phyloP scores from a whole-genome alignment of 805 yeast genomes.

The Candida berthetii region DNA sequence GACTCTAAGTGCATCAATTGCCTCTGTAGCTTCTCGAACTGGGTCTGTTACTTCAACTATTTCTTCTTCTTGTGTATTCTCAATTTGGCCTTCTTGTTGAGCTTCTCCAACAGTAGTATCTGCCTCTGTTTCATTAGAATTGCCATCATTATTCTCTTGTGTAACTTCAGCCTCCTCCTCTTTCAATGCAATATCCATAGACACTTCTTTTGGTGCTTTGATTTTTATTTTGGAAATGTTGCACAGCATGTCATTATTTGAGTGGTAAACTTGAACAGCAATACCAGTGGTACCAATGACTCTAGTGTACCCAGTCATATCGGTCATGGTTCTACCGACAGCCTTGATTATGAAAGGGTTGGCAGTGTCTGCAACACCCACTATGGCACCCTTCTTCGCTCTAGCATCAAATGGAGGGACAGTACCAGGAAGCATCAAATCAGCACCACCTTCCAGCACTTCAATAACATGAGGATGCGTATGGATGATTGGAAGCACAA shows the following conservation, averaged over 20 bases:
- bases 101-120: background rate
- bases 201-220: conserved; percentile 34
- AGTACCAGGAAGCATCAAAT: conserved; percentile 70
- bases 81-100: conserved; percentile 4
- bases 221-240: conserved; percentile 40
- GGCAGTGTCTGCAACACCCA: conserved; percentile 61
- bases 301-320: conserved; percentile 35
- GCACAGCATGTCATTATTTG: conserved; percentile 58
- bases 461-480: conserved; percentile 75
- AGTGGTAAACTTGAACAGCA: conserved; percentile 71
- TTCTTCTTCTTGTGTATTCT: conserved; percentile 3
- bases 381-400: conserved; percentile 48
- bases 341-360: conserved; percentile 64
- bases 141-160: conserved; percentile 8
- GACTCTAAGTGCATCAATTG: conserved; percentile 28
- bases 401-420: conserved; percentile 49
- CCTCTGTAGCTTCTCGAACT: conserved; percentile 3
- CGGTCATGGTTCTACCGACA: conserved; percentile 54
- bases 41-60: conserved; percentile 4
- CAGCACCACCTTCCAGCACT: conserved; percentile 71
- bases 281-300: conserved; percentile 69
- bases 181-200: conserved; percentile 16
- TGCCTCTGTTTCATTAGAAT: conserved; percentile 1
- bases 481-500: conserved; percentile 54
- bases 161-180: conserved; percentile 11